Percentiles rank a stretch among this genome's conserved stretches.
Conservation (phyloP, 2,329 filamentous ascomycete genomes). For the Lojkania enalia region DNA sequence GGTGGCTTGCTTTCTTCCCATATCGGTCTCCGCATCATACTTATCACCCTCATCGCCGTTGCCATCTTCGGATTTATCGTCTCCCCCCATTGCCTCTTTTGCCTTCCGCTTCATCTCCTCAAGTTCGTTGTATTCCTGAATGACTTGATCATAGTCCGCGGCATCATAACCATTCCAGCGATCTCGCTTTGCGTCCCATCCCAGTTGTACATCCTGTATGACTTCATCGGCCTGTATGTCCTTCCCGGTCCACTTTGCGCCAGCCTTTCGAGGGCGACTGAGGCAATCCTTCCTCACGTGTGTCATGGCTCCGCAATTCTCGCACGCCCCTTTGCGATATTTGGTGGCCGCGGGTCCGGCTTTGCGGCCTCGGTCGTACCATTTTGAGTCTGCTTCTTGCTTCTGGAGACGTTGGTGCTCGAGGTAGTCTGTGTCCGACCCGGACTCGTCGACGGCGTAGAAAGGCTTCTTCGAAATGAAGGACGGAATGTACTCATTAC, state of each 20-base stretch:
- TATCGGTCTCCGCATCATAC: slow-evolving; percentile 94
- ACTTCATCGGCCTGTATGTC: slow-evolving; percentile 93
- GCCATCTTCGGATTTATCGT: slow-evolving; percentile 53
- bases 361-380: slow-evolving; percentile 91
- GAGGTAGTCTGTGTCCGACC: slow-evolving; percentile 78
- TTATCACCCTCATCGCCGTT: slow-evolving; percentile 60
- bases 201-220: slow-evolving; percentile 80
- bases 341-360: slow-evolving; percentile 88
- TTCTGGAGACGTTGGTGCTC: slow-evolving; percentile 91
- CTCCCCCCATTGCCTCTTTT: slow-evolving; percentile 42
- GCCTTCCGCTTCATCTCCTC: slow-evolving; percentile 69
- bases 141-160: slow-evolving; percentile 80
- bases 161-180: slow-evolving; percentile 98
- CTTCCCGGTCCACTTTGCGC: slow-evolving; percentile 88
- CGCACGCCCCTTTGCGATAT: slow-evolving; percentile 95
- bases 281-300: slow-evolving; percentile 96
- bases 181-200: slow-evolving; percentile 97
- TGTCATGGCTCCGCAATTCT: slow-evolving; percentile 97
- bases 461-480: slow-evolving; percentile 99
- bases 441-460: slow-evolving; percentile 79
- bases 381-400: slow-evolving; percentile 71
- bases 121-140: slow-evolving; percentile 85
- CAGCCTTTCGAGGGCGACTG: slow-evolving; percentile 81
- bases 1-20: slow-evolving; percentile 91
- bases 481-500: slow-evolving; percentile 95